Evolutionary conservation across 2,329 filamentous ascomycete genomes (phyloP), one percentile per base, ranked within the genome.

Genomic region (Beauveria brongniartii): DNA sequence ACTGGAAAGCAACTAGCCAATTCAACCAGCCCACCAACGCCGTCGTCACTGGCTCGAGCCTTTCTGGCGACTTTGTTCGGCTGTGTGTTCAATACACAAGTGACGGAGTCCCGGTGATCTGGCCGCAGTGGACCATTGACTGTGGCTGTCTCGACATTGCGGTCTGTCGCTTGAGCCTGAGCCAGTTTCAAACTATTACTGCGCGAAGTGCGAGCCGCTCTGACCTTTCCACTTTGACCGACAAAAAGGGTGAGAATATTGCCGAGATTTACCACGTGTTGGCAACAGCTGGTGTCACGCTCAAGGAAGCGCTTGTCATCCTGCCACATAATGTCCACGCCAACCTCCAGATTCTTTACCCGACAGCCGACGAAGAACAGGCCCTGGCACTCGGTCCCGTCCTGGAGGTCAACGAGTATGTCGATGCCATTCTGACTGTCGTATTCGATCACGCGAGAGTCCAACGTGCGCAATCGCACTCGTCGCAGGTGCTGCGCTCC

Each of bases 1-100:
- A 99, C 74, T 99, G 94, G 94, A 99, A 97, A 74, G 93, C 93
- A 0, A 99, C 94, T 1, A 96, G 92, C 69, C 92, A 96, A 67
- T 83, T 94, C 53, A 91, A 96, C 71, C 87, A 90, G 55, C 75
- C 75, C 1, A 90, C 92, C 52, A 94, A 84, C 69, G 90, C 91
- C 26, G 85, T 97, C 26, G 91, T 99, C 20, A 97, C 93, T 0
- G 94, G 93, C 0, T 97, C 93, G 10, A 97, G 93, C 75, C 75
- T 99, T 60, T 95, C 91, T 3, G 94, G 94, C n/a, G 90, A 97
- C 69, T 97, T 97, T 72, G 87, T 96, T 26, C 86, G 92, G 61
- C 77, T 99, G 8, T 96, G 92, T 69, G 90, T 97, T 26, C 94
- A 99, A 70, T 83, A 96, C 66, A 97, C 93, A 0, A 88, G 86